phyloP scores from a whole-genome alignment of 2,329 filamentous ascomycete genomes.

The Neofusicoccum sp. region DNA sequence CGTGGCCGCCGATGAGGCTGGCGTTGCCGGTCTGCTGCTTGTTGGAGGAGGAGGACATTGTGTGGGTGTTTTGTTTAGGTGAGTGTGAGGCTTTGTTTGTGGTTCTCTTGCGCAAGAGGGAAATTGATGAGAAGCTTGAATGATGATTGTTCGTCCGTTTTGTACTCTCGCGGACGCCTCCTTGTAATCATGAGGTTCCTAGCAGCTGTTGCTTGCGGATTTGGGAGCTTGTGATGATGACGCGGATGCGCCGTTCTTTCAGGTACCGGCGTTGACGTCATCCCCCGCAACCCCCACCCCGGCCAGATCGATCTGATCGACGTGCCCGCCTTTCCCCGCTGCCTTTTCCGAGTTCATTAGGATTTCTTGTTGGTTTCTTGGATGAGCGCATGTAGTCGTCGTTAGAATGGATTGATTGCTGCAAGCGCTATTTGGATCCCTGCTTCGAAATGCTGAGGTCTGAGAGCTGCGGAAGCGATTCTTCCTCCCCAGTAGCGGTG shows the following conservation, averaged over 20 bases:
- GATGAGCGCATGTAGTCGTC: no score
- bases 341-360: neutral
- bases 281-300: neutral
- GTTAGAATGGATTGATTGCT: neutral
- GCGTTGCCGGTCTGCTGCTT: constrained; percentile 3
- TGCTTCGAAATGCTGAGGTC: neutral
- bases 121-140: neutral
- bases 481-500: neutral
- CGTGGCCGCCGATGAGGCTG: constrained; percentile 62
- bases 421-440: neutral
- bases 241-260: neutral
- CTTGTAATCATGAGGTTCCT: no score
- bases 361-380: neutral
- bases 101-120: neutral
- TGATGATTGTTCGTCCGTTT: neutral
- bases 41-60: constrained; percentile 1
- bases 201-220: no score
- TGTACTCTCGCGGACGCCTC: no score
- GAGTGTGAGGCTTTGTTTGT: neutral
- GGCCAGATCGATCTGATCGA: neutral
- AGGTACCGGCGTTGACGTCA: constrained; percentile 4
- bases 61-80: neutral
- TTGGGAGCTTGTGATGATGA: neutral
- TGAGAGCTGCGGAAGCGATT: neutral
- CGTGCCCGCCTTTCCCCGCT: neutral